Evolutionary conservation across 495 filamentous ascomycete species (phyloP).

Genomic region (Penicillium ochrochloron): DNA sequence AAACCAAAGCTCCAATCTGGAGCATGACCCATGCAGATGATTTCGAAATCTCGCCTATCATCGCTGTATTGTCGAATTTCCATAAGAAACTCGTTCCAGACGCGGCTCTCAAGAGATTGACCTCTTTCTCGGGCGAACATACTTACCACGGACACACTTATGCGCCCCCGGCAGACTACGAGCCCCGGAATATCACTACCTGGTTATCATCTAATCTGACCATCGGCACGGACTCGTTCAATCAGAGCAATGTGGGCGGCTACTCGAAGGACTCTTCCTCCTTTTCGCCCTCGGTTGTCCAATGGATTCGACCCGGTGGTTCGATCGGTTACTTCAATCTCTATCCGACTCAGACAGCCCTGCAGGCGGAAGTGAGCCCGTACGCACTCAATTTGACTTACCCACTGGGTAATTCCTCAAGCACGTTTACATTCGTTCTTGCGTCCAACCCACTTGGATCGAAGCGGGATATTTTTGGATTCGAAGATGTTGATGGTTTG

Average conservation of each 20-base stretch:
- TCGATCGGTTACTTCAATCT: constrained; percentile 7
- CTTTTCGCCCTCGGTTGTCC: constrained; percentile 46
- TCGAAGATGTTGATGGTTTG: constrained; percentile 5
- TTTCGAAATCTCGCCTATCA: constrained; percentile 43
- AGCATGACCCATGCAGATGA: constrained; percentile 45
- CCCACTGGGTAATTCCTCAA: background rate
- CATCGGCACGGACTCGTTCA: constrained; percentile 45
- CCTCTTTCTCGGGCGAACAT: constrained; percentile 41
- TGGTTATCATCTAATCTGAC: constrained; percentile 45
- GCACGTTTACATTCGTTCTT: constrained; percentile 10
- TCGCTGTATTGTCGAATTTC: constrained; percentile 39
- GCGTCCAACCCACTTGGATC: constrained; percentile 1
- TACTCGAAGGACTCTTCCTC: constrained; percentile 36
- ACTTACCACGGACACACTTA: constrained; percentile 38
- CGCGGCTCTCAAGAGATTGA: constrained; percentile 27
- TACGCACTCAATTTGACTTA: constrained; percentile 8
- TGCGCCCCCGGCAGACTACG: constrained; percentile 46
- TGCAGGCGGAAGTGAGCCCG: constrained; percentile 5
- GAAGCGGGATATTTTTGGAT: constrained; percentile 1
- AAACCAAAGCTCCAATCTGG: constrained; percentile 21
- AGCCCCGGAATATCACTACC: constrained; percentile 44
- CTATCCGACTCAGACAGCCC: background rate
- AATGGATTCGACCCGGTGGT: constrained; percentile 28
- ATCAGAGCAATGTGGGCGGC: constrained; percentile 43
- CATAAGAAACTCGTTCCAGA: constrained; percentile 27